Evolutionary conservation across 176 grass and related monocot species (phyloP).

Genomic region (Themeda triandra): DNA sequence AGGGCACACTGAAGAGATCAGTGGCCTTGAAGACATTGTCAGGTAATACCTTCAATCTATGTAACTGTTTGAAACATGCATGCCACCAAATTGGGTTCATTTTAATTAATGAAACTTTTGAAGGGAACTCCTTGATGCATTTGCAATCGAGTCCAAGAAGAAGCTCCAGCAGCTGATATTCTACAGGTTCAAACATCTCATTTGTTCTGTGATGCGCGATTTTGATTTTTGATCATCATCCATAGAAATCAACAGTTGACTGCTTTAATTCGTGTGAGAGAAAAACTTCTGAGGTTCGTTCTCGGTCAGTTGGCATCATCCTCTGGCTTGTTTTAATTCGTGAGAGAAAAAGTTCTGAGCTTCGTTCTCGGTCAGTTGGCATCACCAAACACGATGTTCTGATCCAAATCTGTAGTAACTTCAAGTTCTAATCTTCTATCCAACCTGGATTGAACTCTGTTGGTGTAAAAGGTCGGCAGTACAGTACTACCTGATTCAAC

Average conservation of each 20-base stretch:
- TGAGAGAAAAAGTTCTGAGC: too few relatives aligned
- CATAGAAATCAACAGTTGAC: not conserved
- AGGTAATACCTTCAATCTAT: conserved; percentile 10
- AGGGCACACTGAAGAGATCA: conserved; percentile 35
- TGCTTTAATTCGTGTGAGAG: too few relatives aligned
- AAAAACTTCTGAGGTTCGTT: too few relatives aligned
- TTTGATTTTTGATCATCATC: not conserved
- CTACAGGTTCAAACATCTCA: conserved; percentile 40
- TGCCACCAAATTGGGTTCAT: not conserved
- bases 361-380: not conserved
- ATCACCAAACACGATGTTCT: not conserved
- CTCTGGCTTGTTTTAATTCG: too few relatives aligned
- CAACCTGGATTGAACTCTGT: not conserved
- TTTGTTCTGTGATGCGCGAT: not conserved
- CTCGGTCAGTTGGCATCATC: conserved; percentile 37
- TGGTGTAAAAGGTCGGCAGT: not conserved
- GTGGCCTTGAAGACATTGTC: conserved; percentile 40
- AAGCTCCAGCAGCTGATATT: conserved; percentile 63
- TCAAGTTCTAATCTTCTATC: not conserved
- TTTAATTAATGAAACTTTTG: not conserved
- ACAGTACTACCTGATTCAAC: not conserved
- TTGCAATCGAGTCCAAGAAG: conserved; percentile 19
- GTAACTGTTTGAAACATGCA: not conserved
- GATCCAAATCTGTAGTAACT: not conserved
- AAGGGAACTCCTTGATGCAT: conserved; percentile 63